phyloP scores from a whole-genome alignment of 305 asterid genomes.

The Fraxinus sp. region DNA sequence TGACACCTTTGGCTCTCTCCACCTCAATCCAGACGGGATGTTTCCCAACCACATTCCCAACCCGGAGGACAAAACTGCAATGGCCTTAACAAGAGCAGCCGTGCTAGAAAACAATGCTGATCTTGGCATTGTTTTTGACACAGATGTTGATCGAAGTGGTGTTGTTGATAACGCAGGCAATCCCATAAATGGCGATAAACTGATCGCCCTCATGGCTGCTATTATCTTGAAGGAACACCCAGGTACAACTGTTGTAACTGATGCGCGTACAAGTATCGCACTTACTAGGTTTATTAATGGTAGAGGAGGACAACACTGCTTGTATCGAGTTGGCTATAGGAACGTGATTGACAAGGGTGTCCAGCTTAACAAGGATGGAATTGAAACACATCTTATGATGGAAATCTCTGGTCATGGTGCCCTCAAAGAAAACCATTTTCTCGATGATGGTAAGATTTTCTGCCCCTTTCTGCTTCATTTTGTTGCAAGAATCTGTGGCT shows the following conservation, averaged over 20 bases:
- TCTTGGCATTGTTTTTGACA: conserved; percentile 85
- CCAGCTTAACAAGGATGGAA: conserved; percentile 57
- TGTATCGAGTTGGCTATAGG: conserved; percentile 79
- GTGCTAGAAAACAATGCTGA: conserved; percentile 69
- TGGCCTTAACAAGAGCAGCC: conserved; percentile 72
- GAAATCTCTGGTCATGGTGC: conserved; percentile 94
- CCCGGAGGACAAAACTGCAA: conserved; percentile 83
- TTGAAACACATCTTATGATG: conserved; percentile 90
- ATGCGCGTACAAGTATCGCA: conserved; percentile 80
- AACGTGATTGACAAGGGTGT: conserved; percentile 90
- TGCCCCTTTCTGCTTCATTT: background rate
- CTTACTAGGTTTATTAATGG: conserved; percentile 54
- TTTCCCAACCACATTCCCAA: conserved; percentile 95
- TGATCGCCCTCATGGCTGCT: conserved; percentile 80
- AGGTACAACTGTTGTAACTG: conserved; percentile 67
- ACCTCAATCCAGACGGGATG: conserved; percentile 90
- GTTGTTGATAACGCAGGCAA: conserved; percentile 72
- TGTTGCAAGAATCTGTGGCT: background rate
- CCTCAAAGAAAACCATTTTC: conserved; percentile 73
- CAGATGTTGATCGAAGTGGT: conserved; percentile 87
- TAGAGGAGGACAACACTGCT: conserved; percentile 69
- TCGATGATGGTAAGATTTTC: conserved; percentile 66
- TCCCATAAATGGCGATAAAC: conserved; percentile 76
- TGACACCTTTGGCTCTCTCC: conserved; percentile 86
- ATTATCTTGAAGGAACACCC: conserved; percentile 79